These are phyloP conservation scores for Leccinum disarticulatum DNA, from an alignment of 768 basidiomycete species.

Conservation along the genomic window DNA sequence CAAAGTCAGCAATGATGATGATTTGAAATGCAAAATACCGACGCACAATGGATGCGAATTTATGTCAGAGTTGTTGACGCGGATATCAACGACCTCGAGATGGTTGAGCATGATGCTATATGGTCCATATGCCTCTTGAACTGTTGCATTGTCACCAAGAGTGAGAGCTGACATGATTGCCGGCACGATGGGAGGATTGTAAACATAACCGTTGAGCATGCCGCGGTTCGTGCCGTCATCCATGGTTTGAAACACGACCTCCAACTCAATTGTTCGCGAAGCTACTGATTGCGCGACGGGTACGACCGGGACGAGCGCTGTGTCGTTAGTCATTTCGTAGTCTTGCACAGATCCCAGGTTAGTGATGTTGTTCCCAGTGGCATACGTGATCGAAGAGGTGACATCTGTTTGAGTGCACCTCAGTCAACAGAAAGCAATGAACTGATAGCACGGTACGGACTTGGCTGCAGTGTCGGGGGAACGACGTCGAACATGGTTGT, in stretches of 20 bases:
- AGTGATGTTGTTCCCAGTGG: conserved; percentile 47
- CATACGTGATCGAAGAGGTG: conserved; percentile 84
- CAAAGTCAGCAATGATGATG: background rate
- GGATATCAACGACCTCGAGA: conserved; percentile 73
- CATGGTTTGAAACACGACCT: conserved; percentile 82
- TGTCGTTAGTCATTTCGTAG: conserved; percentile 68
- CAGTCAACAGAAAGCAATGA: background rate
- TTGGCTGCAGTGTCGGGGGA: conserved; percentile 70
- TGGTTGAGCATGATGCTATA: conserved; percentile 74
- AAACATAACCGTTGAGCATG: conserved; percentile 71
- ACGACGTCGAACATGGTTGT: conserved; percentile 84
- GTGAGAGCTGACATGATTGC: conserved; percentile 73
- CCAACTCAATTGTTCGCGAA: conserved; percentile 64
- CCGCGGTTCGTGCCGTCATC: conserved; percentile 82
- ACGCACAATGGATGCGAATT: conserved; percentile 85
- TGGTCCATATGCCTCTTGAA: conserved; percentile 73
- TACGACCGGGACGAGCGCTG: conserved; percentile 61
- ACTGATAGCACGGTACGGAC: conserved; percentile 40
- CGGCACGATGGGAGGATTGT: conserved; percentile 70
- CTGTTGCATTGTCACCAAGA: conserved; percentile 71
- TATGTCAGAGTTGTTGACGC: conserved; percentile 67
- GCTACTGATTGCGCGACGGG: conserved; percentile 48
- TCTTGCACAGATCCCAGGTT: conserved; percentile 52
- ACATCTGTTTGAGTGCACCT: conserved; percentile 48
- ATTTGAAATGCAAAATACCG: background rate